Evolutionary conservation across 164 flowering plant species (phyloP), one percentile per base, ranked within the genome.

Genomic region (Santalum album): DNA sequence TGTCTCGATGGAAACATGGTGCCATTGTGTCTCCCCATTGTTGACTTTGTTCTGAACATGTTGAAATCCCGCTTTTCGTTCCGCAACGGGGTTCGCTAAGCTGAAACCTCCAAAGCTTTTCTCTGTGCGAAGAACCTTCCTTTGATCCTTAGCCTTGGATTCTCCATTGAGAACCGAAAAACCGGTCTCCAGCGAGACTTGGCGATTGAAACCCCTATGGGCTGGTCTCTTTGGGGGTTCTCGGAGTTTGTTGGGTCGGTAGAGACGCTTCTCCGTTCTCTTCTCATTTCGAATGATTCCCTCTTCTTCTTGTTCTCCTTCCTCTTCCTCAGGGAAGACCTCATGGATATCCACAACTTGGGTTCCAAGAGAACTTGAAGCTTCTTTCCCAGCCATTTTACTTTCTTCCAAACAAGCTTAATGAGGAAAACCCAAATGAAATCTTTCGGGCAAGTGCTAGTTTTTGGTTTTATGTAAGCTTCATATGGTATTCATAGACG

Each of bases 111-210:
- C 92, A 25, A 89, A 75, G 59, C 99, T 92, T 54, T 54, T 60
- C 4, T 95, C 96, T 53, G 80, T 92, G 55, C 67, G 39, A 25
- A 94, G 78, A 49, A 61, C 56, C 57, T 34, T 70, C 35, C 64
- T 65, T 12, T 78, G 82, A 23, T 71, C 75, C 48, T 68, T 76
- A 39, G 56, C 70, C 49, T 60, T 72, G 5, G 78, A 54, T 40
- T 74, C 87, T 38, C 73, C 69, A 18, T 70, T 66, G 9, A 89
- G 74, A 14, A 61, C 87, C 2, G 98, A 78, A 49, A 89, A 87
- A 0, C 96, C 96, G 0, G 99, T 92, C 68, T 92, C 99, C 0
- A 92, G 73, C 0, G 97, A 89, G 1, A 92, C 92, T 63, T 92
- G 99, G 62, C 92, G 58, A 58, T 74, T 78, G 46, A 92, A 76